phyloP scores from a whole-genome alignment of 2,329 filamentous ascomycete genomes.

The Aureobasidium lini region DNA sequence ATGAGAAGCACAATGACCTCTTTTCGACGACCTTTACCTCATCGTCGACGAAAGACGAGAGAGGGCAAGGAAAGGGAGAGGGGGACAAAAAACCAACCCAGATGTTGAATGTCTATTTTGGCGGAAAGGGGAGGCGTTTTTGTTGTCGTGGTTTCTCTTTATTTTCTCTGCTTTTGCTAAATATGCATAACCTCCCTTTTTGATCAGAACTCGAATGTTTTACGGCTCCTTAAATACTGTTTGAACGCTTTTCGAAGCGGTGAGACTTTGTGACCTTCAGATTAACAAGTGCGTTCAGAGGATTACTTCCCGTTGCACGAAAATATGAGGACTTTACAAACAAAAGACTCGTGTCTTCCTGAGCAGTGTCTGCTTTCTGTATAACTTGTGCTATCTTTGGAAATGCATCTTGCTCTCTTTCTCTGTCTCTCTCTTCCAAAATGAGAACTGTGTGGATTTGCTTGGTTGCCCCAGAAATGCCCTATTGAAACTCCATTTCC shows the following conservation, averaged over 20 bases:
- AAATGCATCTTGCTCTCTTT: background rate
- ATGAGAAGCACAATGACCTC: background rate
- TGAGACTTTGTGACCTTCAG: too few species aligned
- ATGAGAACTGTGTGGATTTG: background rate
- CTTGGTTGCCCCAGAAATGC: background rate
- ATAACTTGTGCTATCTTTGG: background rate
- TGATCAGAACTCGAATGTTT: slow-evolving; percentile 10
- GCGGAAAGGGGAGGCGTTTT: background rate
- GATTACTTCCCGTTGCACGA: background rate
- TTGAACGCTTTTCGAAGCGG: too few species aligned
- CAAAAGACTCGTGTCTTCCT: background rate
- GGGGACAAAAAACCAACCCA: background rate
- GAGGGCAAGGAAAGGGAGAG: background rate
- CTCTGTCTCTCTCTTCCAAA: background rate
- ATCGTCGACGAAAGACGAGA: background rate
- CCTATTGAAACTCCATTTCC: background rate
- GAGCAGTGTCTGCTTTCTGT: background rate
- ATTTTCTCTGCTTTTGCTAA: background rate
- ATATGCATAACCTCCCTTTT: slow-evolving; percentile 10
- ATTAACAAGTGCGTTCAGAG: too few species aligned
- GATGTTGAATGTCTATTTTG: slow-evolving; percentile 7
- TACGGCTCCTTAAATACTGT: background rate
- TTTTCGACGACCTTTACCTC: background rate
- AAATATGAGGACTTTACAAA: background rate
- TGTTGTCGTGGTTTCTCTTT: background rate